Conservation (phyloP, 768 basidiomycete genomes). For the Tulasnella calospora region DNA sequence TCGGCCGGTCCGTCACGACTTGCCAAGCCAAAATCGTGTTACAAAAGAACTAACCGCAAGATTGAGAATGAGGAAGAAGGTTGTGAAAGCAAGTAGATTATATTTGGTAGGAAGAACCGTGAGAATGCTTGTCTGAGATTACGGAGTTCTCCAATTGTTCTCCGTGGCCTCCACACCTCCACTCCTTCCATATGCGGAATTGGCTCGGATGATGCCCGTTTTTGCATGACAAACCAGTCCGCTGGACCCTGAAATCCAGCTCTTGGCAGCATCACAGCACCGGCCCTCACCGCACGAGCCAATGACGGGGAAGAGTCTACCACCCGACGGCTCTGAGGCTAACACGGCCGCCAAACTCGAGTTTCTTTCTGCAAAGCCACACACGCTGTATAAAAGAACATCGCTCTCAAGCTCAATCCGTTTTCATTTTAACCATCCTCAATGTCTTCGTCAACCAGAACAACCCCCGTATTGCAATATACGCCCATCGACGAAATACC, state of each 20-base stretch:
- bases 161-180: neutral
- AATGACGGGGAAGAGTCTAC: neutral
- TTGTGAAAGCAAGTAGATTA: neutral
- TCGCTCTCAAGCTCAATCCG: no score
- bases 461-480: neutral
- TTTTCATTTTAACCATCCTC: neutral
- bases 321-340: neutral
- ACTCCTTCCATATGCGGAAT: neutral
- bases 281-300: neutral
- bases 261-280: neutral
- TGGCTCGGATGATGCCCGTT: no score
- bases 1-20: no score
- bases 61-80: neutral
- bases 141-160: neutral
- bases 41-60: neutral
- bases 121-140: neutral
- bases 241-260: neutral
- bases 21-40: no score
- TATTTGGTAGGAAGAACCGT: neutral
- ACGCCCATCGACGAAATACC: constrained; percentile 21
- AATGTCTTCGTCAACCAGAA: neutral
- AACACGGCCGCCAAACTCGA: neutral
- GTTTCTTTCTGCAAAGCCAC: no score
- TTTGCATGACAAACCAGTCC: neutral
- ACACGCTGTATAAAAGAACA: neutral